Percentiles rank a stretch among this genome's conserved stretches.
phyloP scores from a whole-genome alignment of 2,329 filamentous ascomycete genomes.

The Diaporthe velutina region DNA sequence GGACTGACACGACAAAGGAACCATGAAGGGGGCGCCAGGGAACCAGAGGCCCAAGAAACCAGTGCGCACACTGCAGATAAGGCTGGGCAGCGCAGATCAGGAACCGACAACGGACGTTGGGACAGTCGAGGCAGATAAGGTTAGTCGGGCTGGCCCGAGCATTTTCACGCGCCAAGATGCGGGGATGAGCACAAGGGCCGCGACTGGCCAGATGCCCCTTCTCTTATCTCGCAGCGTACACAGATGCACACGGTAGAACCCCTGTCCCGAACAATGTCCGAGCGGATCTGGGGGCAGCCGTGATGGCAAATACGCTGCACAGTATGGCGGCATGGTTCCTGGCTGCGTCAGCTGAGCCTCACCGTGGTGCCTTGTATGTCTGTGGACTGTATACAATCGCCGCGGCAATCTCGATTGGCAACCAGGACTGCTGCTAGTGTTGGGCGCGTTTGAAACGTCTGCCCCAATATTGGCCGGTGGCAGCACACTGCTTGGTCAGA shows the following conservation, averaged over 20 bases:
- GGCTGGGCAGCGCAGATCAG: conserved; percentile 29
- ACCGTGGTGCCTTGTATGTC: conserved; percentile 18
- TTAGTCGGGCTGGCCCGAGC: conserved; percentile 32
- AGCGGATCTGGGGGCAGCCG: neutral
- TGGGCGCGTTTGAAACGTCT: neutral
- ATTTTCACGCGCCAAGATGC: conserved; percentile 17
- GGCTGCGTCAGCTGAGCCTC: conserved; percentile 23
- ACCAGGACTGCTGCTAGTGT: conserved; percentile 5
- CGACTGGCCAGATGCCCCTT: conserved; percentile 6
- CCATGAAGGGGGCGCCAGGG: neutral
- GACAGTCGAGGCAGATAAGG: conserved; percentile 28
- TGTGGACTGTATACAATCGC: conserved; percentile 28
- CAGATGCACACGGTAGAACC: neutral
- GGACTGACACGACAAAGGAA: neutral
- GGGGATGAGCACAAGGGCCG: conserved; percentile 10
- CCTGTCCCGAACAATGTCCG: conserved; percentile 30
- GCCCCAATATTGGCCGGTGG: neutral
- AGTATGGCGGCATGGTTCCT: conserved; percentile 5
- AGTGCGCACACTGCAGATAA: conserved; percentile 9
- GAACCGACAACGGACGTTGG: conserved; percentile 32
- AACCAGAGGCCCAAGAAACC: neutral
- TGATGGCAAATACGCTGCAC: conserved; percentile 28
- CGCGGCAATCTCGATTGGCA: conserved; percentile 24
- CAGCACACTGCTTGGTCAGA: neutral
- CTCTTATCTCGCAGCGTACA: conserved; percentile 19